Evolutionary conservation across 2,329 filamentous ascomycete species (phyloP), one percentile per base, ranked within the genome.

Genomic region (Sclerotinia subarctica): DNA sequence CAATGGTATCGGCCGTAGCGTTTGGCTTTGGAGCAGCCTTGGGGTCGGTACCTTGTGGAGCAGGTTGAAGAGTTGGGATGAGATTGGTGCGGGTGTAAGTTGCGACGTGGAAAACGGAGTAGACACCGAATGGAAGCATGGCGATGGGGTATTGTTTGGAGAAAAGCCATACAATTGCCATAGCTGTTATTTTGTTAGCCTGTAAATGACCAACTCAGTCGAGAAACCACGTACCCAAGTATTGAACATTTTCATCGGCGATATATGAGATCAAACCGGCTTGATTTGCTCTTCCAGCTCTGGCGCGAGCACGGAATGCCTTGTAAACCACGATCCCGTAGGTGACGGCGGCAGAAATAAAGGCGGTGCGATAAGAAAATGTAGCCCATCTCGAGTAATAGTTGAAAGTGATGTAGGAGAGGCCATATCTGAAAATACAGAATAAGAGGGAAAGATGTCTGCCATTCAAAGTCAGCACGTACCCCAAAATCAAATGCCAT

Each of bases 271-370:
- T 66, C 60, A 85, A 79, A 69, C 90, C 87, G 64, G 79, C 78
- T 51, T 80, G 81, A 78, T 78, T 85, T 78, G 83, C 88, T 70
- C 83, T 88, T 72, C 90, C 89, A 62, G 88, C 84, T 85, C 92
- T 91, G 75, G 91, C 86, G 73, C 93, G 90, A 74, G 94, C 92
- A 73, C 94, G 89, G 83, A 94, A 92, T 69, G 93, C 94, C 87
- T 99, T 99, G 86, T 97, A 98, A 71, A 99, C 94, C 62, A 99
- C 95, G 73, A 99, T 98, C 73, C 95, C 94, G 80, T 99, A 99
- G 15, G 95, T 98, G 62, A 88, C 87, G 59, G 93, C 93, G 7
- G 95, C 95, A 3, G 94, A 90, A 74, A 97, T 74, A 79, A 99
- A 99, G 68, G 94, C 92, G 66, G 90, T 87, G 76, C 95, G 94